Evolutionary conservation across 2,329 filamentous ascomycete species (phyloP).

Genomic region (Phialophora verrucosa): DNA sequence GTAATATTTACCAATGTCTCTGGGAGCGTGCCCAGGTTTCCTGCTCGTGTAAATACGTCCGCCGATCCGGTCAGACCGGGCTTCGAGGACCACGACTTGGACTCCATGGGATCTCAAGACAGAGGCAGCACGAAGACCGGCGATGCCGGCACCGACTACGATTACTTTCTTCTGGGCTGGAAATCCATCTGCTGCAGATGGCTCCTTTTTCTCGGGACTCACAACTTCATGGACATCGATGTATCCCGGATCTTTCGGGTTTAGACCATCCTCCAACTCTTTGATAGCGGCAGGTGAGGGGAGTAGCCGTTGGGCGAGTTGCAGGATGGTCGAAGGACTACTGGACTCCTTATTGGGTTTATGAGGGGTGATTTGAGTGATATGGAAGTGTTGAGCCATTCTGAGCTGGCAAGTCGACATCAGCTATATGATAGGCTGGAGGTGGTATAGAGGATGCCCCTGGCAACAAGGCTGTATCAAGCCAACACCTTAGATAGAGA

Average conservation of each 20-base stretch:
- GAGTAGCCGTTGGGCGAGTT: constrained; percentile 36
- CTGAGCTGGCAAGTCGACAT: constrained; percentile 44
- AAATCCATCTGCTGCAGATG: constrained; percentile 26
- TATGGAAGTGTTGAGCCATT: constrained; percentile 43
- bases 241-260: constrained; percentile 35
- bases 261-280: constrained; percentile 39
- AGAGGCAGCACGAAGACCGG: constrained; percentile 46
- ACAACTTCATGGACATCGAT: constrained; percentile 26
- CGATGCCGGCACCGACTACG: constrained; percentile 47
- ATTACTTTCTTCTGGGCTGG: constrained; percentile 41
- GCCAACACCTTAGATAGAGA: constrained; percentile 1
- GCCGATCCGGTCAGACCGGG: constrained; percentile 45
- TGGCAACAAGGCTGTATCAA: constrained; percentile 14
- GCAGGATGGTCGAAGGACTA: constrained; percentile 39
- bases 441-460: constrained; percentile 11
- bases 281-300: constrained; percentile 30
- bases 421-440: constrained; percentile 29
- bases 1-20: constrained; percentile 49
- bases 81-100: constrained; percentile 47
- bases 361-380: constrained; percentile 36
- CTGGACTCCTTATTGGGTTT: constrained; percentile 40
- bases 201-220: constrained; percentile 34
- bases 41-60: constrained; percentile 50
- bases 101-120: constrained; percentile 45
- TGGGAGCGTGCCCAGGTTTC: constrained; percentile 44